Percentiles rank a stretch among this genome's conserved stretches.
Evolutionary conservation across 2,329 filamentous ascomycete species (phyloP).

Genomic region (Emmonsia crescens): DNA sequence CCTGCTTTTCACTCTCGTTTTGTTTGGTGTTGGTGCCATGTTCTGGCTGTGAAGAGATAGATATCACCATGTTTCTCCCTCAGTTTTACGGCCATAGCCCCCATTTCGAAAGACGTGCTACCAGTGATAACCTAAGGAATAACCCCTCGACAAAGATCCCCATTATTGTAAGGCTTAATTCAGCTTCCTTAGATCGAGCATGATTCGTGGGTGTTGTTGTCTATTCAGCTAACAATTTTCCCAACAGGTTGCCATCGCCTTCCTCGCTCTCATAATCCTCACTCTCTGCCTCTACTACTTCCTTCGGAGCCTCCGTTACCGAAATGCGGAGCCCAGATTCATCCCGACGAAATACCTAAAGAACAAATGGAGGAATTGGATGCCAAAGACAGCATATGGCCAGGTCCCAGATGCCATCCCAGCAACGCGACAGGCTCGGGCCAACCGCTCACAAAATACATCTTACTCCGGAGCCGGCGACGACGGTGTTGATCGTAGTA

Average conservation of each 20-base stretch:
- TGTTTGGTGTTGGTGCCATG: neutral
- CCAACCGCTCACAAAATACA: slow-evolving; percentile 15
- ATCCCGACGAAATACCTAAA: slow-evolving; percentile 43
- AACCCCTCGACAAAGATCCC: neutral
- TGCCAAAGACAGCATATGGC: slow-evolving; percentile 32
- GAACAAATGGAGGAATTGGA: slow-evolving; percentile 43
- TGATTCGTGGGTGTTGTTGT: neutral
- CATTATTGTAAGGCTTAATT: neutral
- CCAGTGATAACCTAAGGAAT: neutral
- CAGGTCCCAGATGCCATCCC: slow-evolving; percentile 23
- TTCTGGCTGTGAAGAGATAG: neutral
- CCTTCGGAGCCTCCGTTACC: slow-evolving; percentile 33
- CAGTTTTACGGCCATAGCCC: neutral
- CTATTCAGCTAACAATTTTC: neutral
- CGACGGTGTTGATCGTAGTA: slow-evolving; percentile 61
- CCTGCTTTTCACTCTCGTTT: neutral
- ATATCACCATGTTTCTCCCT: slow-evolving; percentile 1
- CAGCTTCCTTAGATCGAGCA: neutral
- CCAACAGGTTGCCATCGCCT: slow-evolving; percentile 19
- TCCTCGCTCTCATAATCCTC: slow-evolving; percentile 21
- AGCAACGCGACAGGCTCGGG: slow-evolving; percentile 1
- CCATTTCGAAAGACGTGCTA: neutral
- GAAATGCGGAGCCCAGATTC: slow-evolving; percentile 40
- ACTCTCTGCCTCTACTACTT: slow-evolving; percentile 24
- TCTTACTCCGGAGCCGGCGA: slow-evolving; percentile 9